Evolutionary conservation across 2,329 filamentous ascomycete genomes (phyloP).

Genomic region (Fusarium sp.): DNA sequence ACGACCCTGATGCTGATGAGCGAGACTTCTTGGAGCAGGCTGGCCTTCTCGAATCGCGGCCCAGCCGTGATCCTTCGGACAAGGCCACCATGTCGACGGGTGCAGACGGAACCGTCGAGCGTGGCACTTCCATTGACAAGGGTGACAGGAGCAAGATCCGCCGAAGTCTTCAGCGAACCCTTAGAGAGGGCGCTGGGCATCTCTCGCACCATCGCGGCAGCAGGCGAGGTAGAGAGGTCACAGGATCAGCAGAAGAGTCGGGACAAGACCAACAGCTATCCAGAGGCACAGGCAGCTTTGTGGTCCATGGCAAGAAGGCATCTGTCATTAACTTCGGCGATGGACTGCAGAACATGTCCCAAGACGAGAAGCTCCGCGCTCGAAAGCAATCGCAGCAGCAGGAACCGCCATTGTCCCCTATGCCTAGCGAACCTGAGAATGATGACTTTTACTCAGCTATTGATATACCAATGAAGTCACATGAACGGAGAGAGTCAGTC

Average conservation of each 20-base stretch:
- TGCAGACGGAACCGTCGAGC: slow-evolving; percentile 47
- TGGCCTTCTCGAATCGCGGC: slow-evolving; percentile 67
- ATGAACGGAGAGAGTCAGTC: slow-evolving; percentile 69
- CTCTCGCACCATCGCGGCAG: slow-evolving; percentile 77
- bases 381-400: slow-evolving; percentile 65
- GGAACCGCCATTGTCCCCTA: slow-evolving; percentile 53
- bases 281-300: slow-evolving; percentile 88
- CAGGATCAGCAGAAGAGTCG: slow-evolving; percentile 52
- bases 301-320: slow-evolving; percentile 97
- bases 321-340: slow-evolving; percentile 96
- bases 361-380: slow-evolving; percentile 77
- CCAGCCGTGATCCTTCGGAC: slow-evolving; percentile 48
- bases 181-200: slow-evolving; percentile 81
- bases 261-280: slow-evolving; percentile 76
- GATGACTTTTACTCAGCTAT: slow-evolving; percentile 68
- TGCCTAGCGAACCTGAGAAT: slow-evolving; percentile 51
- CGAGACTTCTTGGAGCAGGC: slow-evolving; percentile 75
- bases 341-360: slow-evolving; percentile 84
- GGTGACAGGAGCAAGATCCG: slow-evolving; percentile 77
- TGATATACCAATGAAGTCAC: slow-evolving; percentile 57
- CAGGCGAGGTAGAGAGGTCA: slow-evolving; percentile 77
- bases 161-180: slow-evolving; percentile 88
- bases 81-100: slow-evolving; percentile 52
- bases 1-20: slow-evolving; percentile 74
- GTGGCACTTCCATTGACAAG: slow-evolving; percentile 55